These are phyloP conservation scores for Mucor irregularis DNA, from an alignment of 371 early-diverging fungal species.

Conservation along the genomic window DNA sequence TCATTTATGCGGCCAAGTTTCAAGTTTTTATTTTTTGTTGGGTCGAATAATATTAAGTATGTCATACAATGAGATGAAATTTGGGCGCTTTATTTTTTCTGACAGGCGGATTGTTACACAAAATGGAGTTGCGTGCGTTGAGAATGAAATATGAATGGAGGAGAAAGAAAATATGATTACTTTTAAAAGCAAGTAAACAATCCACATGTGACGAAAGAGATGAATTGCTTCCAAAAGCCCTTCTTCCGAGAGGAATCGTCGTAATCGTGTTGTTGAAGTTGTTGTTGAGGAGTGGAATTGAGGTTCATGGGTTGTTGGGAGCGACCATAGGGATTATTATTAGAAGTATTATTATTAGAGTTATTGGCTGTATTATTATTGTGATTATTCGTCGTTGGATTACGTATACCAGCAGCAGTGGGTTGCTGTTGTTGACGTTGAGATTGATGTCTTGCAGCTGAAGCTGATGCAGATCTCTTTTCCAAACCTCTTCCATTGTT, in stretches of 20 bases:
- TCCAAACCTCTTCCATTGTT: constrained; percentile 53
- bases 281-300: neutral
- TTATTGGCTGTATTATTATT: neutral
- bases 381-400: neutral
- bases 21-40: too few relatives aligned
- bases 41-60: too few relatives aligned
- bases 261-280: neutral
- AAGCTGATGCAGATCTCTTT: neutral
- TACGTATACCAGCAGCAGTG: neutral
- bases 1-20: too few relatives aligned
- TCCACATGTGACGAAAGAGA: constrained; percentile 28
- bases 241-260: constrained; percentile 22
- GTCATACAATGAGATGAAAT: too few relatives aligned
- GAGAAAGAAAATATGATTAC: neutral
- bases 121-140: neutral
- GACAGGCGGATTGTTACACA: too few relatives aligned
- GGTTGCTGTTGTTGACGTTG: too few relatives aligned
- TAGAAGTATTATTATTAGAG: neutral
- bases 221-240: constrained; percentile 24
- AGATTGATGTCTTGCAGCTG: constrained; percentile 14
- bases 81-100: too few relatives aligned
- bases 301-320: constrained; percentile 13
- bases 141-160: neutral
- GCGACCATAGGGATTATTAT: constrained; percentile 9
- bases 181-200: constrained; percentile 16